phyloP scores from a whole-genome alignment of 768 basidiomycete genomes.

The Hypholoma fasciculare region DNA sequence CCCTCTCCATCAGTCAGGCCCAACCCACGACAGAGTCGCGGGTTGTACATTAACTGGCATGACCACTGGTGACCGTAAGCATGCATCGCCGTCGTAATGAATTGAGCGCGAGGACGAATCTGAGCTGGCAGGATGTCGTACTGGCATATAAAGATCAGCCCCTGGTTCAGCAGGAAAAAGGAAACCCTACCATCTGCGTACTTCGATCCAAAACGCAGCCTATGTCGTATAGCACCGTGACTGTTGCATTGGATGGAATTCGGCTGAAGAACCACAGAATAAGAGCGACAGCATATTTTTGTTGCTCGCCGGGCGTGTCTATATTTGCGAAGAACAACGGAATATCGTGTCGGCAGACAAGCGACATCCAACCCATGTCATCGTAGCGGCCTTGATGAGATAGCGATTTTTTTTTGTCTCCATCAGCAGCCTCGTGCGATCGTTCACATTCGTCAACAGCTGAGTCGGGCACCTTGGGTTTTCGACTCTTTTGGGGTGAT shows the following conservation, averaged over 20 bases:
- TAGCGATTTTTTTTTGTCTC: slow-evolving; percentile 19
- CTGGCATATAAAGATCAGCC: slow-evolving; percentile 5
- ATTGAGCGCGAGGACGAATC: slow-evolving; percentile 20
- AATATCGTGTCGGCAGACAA: slow-evolving; percentile 38
- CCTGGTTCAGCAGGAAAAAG: background rate
- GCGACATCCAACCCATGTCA: slow-evolving; percentile 34
- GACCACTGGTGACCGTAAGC: slow-evolving; percentile 20
- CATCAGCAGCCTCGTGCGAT: slow-evolving; percentile 28
- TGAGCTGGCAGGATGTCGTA: slow-evolving; percentile 23
- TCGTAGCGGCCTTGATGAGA: slow-evolving; percentile 23
- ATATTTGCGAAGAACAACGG: slow-evolving; percentile 39
- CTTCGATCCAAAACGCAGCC: slow-evolving; percentile 34
- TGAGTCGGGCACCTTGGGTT: slow-evolving; percentile 26
- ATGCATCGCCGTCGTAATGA: slow-evolving; percentile 37
- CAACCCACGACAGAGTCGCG: slow-evolving; percentile 24
- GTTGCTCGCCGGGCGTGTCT: slow-evolving; percentile 24
- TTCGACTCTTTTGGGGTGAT: background rate
- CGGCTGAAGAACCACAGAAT: slow-evolving; percentile 23
- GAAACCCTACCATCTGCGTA: slow-evolving; percentile 19
- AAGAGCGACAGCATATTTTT: slow-evolving; percentile 33
- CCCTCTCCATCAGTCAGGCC: slow-evolving; percentile 37
- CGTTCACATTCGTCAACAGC: slow-evolving; percentile 35
- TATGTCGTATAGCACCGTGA: slow-evolving; percentile 31
- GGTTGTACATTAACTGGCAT: slow-evolving; percentile 30
- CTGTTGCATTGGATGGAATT: slow-evolving; percentile 27